Conservation (phyloP, 2,329 filamentous ascomycete species). For the Pleomassaria siparia region DNA sequence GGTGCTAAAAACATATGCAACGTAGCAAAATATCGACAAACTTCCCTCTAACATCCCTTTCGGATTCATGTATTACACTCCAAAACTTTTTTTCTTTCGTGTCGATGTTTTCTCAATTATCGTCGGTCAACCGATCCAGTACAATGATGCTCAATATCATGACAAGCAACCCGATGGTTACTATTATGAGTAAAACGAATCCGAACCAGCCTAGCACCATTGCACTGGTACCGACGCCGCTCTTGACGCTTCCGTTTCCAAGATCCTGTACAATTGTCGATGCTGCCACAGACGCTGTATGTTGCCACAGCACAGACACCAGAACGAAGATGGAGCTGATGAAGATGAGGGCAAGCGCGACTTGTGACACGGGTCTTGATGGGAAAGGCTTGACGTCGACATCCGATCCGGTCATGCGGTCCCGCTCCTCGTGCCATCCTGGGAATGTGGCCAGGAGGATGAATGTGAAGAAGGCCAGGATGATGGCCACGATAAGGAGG, state of each 20-base stretch:
- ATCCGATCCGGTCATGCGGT: slow-evolving; percentile 73
- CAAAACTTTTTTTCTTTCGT: neutral
- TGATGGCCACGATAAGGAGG: slow-evolving; percentile 95
- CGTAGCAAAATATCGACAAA: neutral
- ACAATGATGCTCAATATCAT: slow-evolving; percentile 95
- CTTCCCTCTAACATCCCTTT: neutral
- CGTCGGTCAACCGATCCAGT: slow-evolving; percentile 62
- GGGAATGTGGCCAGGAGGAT: slow-evolving; percentile 95
- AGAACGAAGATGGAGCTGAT: slow-evolving; percentile 66
- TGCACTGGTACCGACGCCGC: slow-evolving; percentile 86
- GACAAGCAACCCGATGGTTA: slow-evolving; percentile 90
- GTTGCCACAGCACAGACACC: slow-evolving; percentile 78
- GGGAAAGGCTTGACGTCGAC: slow-evolving; percentile 94
- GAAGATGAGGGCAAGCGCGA: slow-evolving; percentile 90
- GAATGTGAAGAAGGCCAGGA: slow-evolving; percentile 95
- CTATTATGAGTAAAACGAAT: slow-evolving; percentile 88
- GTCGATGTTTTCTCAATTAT: slow-evolving; percentile 15
- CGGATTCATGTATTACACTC: neutral
- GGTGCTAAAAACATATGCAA: slow-evolving; percentile 1
- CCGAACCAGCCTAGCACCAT: slow-evolving; percentile 99
- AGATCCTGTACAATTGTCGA: slow-evolving; percentile 91
- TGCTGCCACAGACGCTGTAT: slow-evolving; percentile 94
- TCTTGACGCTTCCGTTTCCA: slow-evolving; percentile 83
- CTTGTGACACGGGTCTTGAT: slow-evolving; percentile 85
- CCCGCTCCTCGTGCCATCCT: slow-evolving; percentile 91